Conservation (phyloP, 202 grass and related monocot species). For the Setaria italica region DNA sequence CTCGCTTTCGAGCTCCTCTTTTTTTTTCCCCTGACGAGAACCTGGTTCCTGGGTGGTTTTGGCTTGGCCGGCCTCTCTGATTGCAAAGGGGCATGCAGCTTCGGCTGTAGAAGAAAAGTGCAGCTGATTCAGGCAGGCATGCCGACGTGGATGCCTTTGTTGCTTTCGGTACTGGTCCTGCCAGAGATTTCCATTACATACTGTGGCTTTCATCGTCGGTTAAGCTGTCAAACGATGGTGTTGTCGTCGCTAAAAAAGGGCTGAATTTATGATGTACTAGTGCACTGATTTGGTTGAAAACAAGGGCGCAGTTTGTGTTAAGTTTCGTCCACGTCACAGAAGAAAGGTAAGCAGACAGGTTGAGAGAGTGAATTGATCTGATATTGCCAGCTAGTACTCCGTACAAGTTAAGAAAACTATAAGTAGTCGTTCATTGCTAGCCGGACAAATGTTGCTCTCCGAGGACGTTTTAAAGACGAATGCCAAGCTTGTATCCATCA, state of each 20-base stretch:
- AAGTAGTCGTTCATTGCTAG: background rate
- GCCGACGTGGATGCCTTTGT: constrained; percentile 11
- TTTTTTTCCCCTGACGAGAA: background rate
- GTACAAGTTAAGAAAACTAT: no score
- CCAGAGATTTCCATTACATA: background rate
- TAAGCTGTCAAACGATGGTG: background rate
- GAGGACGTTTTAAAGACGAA: background rate
- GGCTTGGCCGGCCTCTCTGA: constrained; percentile 26
- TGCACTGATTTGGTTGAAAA: background rate
- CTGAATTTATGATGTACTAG: background rate
- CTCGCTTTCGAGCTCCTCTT: background rate
- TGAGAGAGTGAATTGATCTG: background rate
- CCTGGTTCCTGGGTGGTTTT: background rate
- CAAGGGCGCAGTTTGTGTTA: background rate
- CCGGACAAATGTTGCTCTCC: background rate
- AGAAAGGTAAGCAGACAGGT: background rate
- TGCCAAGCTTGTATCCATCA: background rate
- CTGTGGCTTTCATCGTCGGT: background rate
- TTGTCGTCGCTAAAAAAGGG: background rate
- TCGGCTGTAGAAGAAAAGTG: background rate
- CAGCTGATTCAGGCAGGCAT: background rate
- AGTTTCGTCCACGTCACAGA: background rate
- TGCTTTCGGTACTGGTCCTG: constrained; percentile 12
- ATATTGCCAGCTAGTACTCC: background rate
- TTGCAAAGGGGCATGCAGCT: constrained; percentile 3